A percentile compares a stretch with the other conserved stretches of the same genome.
These are phyloP conservation scores for Ophiostoma sp. DNA, from an alignment of 2,329 filamentous ascomycete species.

Conservation along the genomic window DNA sequence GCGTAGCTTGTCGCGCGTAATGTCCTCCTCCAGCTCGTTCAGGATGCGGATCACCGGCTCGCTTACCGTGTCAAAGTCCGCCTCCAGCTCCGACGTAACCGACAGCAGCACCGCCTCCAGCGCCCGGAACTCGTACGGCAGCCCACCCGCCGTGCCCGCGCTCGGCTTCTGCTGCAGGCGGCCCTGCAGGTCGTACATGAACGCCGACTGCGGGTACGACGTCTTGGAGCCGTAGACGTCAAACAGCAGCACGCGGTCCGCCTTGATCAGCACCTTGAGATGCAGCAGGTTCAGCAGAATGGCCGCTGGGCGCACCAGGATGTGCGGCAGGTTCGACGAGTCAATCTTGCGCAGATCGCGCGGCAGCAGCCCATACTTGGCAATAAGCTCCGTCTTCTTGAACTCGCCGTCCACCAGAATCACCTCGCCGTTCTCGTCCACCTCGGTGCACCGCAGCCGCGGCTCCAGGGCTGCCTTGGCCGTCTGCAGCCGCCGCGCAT, in stretches of 20 bases:
- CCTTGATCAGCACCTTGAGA: slow-evolving; percentile 89
- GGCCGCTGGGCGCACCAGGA: slow-evolving; percentile 84
- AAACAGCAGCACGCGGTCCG: slow-evolving; percentile 86
- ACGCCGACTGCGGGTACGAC: slow-evolving; percentile 90
- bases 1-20: slow-evolving; percentile 88
- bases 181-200: slow-evolving; percentile 95
- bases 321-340: slow-evolving; percentile 89
- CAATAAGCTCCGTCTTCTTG: slow-evolving; percentile 94
- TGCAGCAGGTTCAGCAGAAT: slow-evolving; percentile 97
- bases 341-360: slow-evolving; percentile 97
- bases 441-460: slow-evolving; percentile 86
- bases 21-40: slow-evolving; percentile 89
- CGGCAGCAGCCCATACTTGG: slow-evolving; percentile 90
- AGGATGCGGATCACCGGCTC: slow-evolving; percentile 88
- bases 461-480: slow-evolving; percentile 78
- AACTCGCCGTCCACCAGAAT: slow-evolving; percentile 93
- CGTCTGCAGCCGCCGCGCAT: slow-evolving; percentile 61
- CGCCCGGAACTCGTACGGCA: slow-evolving; percentile 94
- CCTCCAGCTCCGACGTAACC: slow-evolving; percentile 85
- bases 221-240: slow-evolving; percentile 93
- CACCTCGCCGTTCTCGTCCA: slow-evolving; percentile 86
- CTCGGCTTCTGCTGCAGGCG: slow-evolving; percentile 71
- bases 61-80: slow-evolving; percentile 88
- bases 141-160: slow-evolving; percentile 26
- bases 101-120: slow-evolving; percentile 92